Evolutionary conservation across 2,329 filamentous ascomycete species (phyloP).

Genomic region (Penicillium sp.): DNA sequence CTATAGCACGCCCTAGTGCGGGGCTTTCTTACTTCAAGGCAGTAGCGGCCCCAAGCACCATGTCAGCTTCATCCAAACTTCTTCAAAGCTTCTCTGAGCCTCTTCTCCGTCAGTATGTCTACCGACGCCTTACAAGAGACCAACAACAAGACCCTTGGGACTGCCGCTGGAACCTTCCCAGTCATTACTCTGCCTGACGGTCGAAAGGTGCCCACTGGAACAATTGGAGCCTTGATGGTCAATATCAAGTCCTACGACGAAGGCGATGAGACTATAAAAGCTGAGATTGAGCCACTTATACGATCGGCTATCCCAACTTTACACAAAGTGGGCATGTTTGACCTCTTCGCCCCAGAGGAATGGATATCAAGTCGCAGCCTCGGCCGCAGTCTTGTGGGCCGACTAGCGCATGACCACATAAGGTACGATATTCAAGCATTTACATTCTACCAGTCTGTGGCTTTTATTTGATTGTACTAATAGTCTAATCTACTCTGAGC

Average conservation of each 20-base stretch:
- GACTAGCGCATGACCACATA: neutral
- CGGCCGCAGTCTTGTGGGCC: too few species aligned
- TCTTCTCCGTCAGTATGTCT: neutral
- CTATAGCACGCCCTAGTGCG: too few species aligned
- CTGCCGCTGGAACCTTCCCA: neutral
- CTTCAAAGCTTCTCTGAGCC: too few species aligned
- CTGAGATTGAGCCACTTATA: too few species aligned
- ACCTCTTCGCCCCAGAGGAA: too few species aligned
- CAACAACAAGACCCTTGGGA: conserved; percentile 6
- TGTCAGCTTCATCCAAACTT: neutral
- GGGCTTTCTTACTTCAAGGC: neutral
- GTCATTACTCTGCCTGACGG: conserved; percentile 1
- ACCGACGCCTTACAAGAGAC: neutral
- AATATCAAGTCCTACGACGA: too few species aligned
- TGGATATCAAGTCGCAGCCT: too few species aligned
- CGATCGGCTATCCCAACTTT: too few species aligned
- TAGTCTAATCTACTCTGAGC: too few species aligned
- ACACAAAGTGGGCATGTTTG: too few species aligned
- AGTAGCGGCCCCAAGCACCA: neutral
- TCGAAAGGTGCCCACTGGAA: conserved; percentile 1
- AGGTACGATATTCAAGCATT: neutral
- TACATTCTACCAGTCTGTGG: neutral
- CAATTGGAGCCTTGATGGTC: neutral
- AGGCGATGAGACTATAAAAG: too few species aligned
- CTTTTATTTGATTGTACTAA: neutral